Evolutionary conservation across 2,329 filamentous ascomycete genomes (phyloP), one percentile per base, ranked within the genome.

Genomic region (Calonectria multiphialidica): DNA sequence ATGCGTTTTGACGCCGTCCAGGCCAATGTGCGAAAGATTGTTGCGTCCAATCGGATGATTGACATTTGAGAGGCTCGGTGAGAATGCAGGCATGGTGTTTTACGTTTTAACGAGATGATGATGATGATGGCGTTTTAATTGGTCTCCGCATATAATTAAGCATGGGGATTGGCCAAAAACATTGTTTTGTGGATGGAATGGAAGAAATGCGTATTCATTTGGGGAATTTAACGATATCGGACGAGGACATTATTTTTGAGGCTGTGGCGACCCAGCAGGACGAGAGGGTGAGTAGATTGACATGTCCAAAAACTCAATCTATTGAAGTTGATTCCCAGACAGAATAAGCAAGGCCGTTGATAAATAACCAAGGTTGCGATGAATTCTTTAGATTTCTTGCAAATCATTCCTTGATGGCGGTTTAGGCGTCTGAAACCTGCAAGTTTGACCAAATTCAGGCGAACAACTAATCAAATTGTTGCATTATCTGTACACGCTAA

Each of bases 1-100:
- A 84, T 83, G 71, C 80, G 82, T 5, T 86, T 87, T 59, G 77
- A 82, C 23, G 77, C 74, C 0, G 82, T 86, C 4, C 83, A 86
- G 77, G 72, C 67, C 1, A 65, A 84, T 80, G 68, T 80, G n/a
- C 50, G 70, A 7, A 67, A 71, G 2, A 55, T 78, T 44, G 45
- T 80, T 3, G 62, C 69, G 5, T 72, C 76, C 2, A 57, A 66
- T 25, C 49, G 55, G 10, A 50, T 30, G 25, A 72, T 79, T 25
- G 50, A 57, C 5, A 68, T 79, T 30, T 73, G 21, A 62, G 9
- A 23, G 1, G 5, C 35, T 23, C 15, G 35, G 15, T 6, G 5
- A 13, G 16, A 18, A 7, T 33, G 8, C 2, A 18, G 13, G 10
- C 7, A 2, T 16, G 2, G 16, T 15, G n/a, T 40, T 16, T 16